Percentiles rank a stretch among this genome's conserved stretches.
phyloP scores from a whole-genome alignment of 148 eudicot genomes.

The Rhododendron molle region DNA sequence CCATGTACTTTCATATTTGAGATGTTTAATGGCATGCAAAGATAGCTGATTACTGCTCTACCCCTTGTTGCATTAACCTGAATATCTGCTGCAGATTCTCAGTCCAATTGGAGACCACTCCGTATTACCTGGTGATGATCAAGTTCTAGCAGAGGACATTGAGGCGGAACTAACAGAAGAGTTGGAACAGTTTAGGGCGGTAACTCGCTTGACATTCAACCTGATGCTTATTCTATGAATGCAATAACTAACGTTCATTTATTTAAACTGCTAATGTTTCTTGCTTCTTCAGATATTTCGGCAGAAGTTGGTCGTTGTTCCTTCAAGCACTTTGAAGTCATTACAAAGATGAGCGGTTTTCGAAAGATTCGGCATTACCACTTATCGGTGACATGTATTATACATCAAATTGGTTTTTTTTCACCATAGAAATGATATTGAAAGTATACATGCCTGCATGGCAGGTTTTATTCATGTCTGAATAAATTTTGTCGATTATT shows the following conservation, averaged over 20 bases:
- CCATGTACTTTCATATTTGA: background rate
- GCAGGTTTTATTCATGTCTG: background rate
- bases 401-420: background rate
- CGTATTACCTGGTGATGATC: conserved; percentile 12
- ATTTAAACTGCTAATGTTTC: background rate
- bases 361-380: background rate
- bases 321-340: conserved; percentile 16
- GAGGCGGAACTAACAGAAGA: conserved; percentile 38
- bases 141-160: conserved; percentile 20
- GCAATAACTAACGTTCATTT: background rate
- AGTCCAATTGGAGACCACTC: conserved; percentile 20
- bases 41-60: background rate
- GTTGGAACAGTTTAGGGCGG: conserved; percentile 46
- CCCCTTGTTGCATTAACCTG: conserved; percentile 12
- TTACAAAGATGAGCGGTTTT: background rate
- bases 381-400: background rate
- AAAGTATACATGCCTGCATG: background rate
- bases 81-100: conserved; percentile 29
- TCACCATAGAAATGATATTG: background rate
- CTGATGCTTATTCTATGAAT: background rate
- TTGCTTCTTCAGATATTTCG: conserved; percentile 35
- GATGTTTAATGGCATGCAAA: background rate
- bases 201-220: conserved; percentile 13
- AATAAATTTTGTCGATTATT: background rate
- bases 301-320: conserved; percentile 29